A percentile compares a stretch with the other conserved stretches of the same genome.
These are phyloP conservation scores for Quercus wislizeni DNA, from an alignment of 306 rosid genomes.

Conservation along the genomic window DNA sequence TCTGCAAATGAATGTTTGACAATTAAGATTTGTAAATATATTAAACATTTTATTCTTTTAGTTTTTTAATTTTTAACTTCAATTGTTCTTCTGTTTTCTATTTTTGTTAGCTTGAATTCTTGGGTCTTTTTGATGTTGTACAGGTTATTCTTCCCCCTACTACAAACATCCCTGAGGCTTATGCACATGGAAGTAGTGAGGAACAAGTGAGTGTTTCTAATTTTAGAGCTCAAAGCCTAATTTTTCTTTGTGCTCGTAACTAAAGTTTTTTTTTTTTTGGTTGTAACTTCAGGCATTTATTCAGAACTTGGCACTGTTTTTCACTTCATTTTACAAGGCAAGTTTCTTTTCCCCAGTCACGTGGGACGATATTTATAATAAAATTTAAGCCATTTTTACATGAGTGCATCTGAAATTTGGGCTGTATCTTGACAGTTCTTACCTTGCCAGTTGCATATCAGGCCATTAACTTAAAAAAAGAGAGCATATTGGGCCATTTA, in stretches of 20 bases:
- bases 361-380: not conserved
- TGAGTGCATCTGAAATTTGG: not conserved
- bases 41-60: not conserved
- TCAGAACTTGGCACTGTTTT: slow-evolving; percentile 90
- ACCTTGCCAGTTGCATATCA: not conserved
- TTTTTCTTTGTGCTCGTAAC: slow-evolving; percentile 6
- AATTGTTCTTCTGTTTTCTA: not conserved
- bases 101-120: slow-evolving; percentile 16
- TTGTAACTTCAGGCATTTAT: slow-evolving; percentile 66
- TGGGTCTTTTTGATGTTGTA: slow-evolving; percentile 1
- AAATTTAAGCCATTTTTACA: not conserved
- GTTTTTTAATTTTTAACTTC: not conserved
- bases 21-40: not conserved
- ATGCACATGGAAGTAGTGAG: slow-evolving; percentile 78
- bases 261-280: slow-evolving; percentile 4
- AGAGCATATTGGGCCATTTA: not conserved
- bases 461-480: not conserved
- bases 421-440: not conserved
- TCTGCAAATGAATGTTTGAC: not conserved
- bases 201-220: slow-evolving; percentile 61
- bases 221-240: not conserved
- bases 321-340: slow-evolving; percentile 90
- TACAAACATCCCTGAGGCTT: slow-evolving; percentile 89
- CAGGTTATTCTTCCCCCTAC: slow-evolving; percentile 72
- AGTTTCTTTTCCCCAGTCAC: slow-evolving; percentile 11